A percentile compares a stretch with the other conserved stretches of the same genome.
Evolutionary conservation across 345 rosid species (phyloP).

Genomic region (Stellera chamaejasme): DNA sequence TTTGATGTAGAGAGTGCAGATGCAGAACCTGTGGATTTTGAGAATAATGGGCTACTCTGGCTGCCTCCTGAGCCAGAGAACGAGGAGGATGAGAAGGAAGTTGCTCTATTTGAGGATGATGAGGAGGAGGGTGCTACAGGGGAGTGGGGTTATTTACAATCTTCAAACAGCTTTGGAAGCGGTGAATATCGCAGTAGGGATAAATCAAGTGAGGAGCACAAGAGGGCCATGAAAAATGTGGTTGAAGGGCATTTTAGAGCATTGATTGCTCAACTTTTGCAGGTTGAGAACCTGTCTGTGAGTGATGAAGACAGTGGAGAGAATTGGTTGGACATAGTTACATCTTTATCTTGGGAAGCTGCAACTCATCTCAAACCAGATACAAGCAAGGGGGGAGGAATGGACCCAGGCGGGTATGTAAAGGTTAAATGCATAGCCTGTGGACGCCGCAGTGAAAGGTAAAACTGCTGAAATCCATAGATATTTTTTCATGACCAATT

Average conservation of each 20-base stretch:
- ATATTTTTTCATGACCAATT: background rate
- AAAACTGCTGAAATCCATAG: constrained; percentile 13
- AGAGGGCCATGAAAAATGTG: constrained; percentile 62
- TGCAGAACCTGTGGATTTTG: constrained; percentile 75
- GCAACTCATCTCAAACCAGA: constrained; percentile 92
- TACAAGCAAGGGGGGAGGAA: constrained; percentile 86
- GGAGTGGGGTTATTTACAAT: constrained; percentile 64
- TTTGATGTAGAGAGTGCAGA: constrained; percentile 40
- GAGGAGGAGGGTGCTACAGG: constrained; percentile 59
- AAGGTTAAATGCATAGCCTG: constrained; percentile 92
- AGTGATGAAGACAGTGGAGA: constrained; percentile 58
- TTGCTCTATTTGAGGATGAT: constrained; percentile 54
- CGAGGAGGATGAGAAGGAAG: constrained; percentile 91
- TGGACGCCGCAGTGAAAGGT: constrained; percentile 85
- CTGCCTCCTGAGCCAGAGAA: constrained; percentile 91
- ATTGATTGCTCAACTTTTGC: constrained; percentile 69
- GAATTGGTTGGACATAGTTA: constrained; percentile 86
- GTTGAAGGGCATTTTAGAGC: constrained; percentile 92
- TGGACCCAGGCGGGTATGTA: constrained; percentile 98
- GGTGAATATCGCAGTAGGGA: constrained; percentile 51
- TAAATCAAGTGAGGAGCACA: constrained; percentile 53
- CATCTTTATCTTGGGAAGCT: constrained; percentile 94
- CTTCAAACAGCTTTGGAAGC: constrained; percentile 63
- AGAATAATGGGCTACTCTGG: constrained; percentile 81
- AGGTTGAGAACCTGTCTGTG: constrained; percentile 62